A percentile compares a stretch with the other conserved stretches of the same genome.
These are phyloP conservation scores for Russula sp. DNA, from an alignment of 768 basidiomycete species.

Conservation along the genomic window DNA sequence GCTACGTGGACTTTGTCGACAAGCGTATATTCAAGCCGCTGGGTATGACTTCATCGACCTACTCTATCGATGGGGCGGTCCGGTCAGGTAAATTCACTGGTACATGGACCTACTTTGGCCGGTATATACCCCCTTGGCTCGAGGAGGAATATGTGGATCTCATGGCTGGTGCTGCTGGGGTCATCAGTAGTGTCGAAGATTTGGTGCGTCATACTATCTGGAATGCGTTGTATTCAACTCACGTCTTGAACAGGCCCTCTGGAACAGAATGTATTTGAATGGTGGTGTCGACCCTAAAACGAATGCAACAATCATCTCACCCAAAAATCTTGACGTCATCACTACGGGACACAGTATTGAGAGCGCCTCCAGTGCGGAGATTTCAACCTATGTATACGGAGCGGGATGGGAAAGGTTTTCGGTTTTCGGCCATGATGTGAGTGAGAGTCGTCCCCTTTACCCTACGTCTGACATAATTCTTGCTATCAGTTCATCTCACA, in stretches of 20 bases:
- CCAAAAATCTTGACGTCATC: conserved; percentile 33
- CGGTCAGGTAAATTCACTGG: conserved; percentile 38
- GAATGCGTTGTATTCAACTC: background rate
- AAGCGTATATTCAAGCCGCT: conserved; percentile 44
- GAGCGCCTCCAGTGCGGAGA: conserved; percentile 16
- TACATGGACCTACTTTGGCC: conserved; percentile 37
- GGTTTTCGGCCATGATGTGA: conserved; percentile 44
- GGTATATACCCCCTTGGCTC: conserved; percentile 38
- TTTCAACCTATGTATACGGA: conserved; percentile 40
- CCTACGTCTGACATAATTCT: background rate
- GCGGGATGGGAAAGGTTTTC: conserved; percentile 44
- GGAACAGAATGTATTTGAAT: conserved; percentile 41
- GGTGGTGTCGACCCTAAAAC: conserved; percentile 36
- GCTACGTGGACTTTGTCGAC: conserved; percentile 43
- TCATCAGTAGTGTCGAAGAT: conserved; percentile 45
- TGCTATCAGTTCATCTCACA: conserved; percentile 37
- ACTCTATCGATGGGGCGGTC: conserved; percentile 37
- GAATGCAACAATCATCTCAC: conserved; percentile 39
- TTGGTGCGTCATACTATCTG: conserved; percentile 38
- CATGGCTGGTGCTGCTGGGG: conserved; percentile 42
- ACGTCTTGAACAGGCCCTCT: conserved; percentile 37
- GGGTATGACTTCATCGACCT: conserved; percentile 44
- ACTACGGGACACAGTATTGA: conserved; percentile 38
- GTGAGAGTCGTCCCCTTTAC: background rate
- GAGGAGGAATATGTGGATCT: conserved; percentile 31